phyloP scores from a whole-genome alignment of 2,329 filamentous ascomycete genomes.

The Knufia petricola region DNA sequence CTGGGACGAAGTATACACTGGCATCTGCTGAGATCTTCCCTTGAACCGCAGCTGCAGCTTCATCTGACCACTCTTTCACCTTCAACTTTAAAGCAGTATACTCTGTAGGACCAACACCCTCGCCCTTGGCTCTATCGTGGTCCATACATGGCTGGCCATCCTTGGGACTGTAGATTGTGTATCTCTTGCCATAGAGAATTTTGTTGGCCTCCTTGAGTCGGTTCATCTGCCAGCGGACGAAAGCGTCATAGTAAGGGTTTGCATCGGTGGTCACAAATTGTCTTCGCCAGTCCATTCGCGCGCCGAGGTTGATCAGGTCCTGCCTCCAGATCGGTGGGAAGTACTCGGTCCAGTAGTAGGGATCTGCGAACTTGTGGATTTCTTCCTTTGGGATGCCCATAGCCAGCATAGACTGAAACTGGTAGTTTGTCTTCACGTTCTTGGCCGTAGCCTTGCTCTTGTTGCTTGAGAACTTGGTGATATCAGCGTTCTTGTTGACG shows the following conservation, averaged over 20 bases:
- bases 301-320: conserved; percentile 75
- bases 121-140: conserved; percentile 71
- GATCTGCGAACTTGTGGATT: conserved; percentile 86
- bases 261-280: conserved; percentile 91
- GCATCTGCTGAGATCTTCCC: conserved; percentile 69
- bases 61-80: conserved; percentile 77
- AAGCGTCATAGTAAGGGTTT: conserved; percentile 93
- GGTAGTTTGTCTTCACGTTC: conserved; percentile 87
- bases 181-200: conserved; percentile 61
- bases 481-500: conserved; percentile 58
- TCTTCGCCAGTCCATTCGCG: conserved; percentile 84
- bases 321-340: conserved; percentile 75
- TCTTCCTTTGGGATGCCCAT: conserved; percentile 79
- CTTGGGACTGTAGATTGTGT: conserved; percentile 88
- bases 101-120: conserved; percentile 77
- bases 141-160: conserved; percentile 83
- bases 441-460: conserved; percentile 89
- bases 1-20: conserved; percentile 80
- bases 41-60: conserved; percentile 60
- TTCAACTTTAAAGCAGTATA: conserved; percentile 89
- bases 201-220: conserved; percentile 23
- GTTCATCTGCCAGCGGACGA: conserved; percentile 67
- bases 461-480: conserved; percentile 84
- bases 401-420: conserved; percentile 89
- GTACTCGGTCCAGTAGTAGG: conserved; percentile 82